Evolutionary conservation across 2,329 filamentous ascomycete species (phyloP), one percentile per base, ranked within the genome.

Genomic region (Colletotrichum spaethianum): DNA sequence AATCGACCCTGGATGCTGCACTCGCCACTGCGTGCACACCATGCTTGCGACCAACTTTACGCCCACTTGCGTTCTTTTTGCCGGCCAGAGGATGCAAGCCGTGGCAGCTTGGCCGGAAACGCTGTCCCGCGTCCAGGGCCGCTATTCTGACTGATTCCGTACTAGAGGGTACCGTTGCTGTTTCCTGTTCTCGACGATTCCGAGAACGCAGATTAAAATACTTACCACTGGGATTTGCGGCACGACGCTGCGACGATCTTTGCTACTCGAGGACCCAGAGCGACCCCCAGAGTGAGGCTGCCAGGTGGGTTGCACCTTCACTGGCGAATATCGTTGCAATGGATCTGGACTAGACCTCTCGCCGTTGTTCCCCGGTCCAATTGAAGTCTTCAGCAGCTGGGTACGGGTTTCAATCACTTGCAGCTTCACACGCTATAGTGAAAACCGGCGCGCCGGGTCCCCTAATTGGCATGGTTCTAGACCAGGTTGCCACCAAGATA

Each of bases 201-300:
- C 69, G 59, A 57, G 31, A 42, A 42, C 20, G 40, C 12, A 38
- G 36, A 50, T n/a, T n/a, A n/a, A n/a, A n/a, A n/a, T 40, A 31
- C 50, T 57, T 57, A 57, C 52, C 42, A 18, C 28, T 31, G 44
- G 56, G 18, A 26, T 63, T 50, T 38, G 38, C 38, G 48, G 50
- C 38, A 42, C 52, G 42, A 36, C 42, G 16, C n/a, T 28, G 28
- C 44, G 66, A 16, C 61, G 70, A 72, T 70, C 66, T 28, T 48
- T 61, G 53, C 70, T 55, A 5, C 9, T 60, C 38, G 40, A 23
- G 38, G 53, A 46, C 4, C 23, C 5, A 36, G 38, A 26, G 31
- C 11, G 16, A 14, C 46, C 8, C 23, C 31, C 20, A 68, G 31
- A 61, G 66, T 71, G 67, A 73, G 70, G 67, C 70, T 70, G 70